Evolutionary conservation across 305 asterid genomes (phyloP).

Genomic region (Ilex paraguariensis): DNA sequence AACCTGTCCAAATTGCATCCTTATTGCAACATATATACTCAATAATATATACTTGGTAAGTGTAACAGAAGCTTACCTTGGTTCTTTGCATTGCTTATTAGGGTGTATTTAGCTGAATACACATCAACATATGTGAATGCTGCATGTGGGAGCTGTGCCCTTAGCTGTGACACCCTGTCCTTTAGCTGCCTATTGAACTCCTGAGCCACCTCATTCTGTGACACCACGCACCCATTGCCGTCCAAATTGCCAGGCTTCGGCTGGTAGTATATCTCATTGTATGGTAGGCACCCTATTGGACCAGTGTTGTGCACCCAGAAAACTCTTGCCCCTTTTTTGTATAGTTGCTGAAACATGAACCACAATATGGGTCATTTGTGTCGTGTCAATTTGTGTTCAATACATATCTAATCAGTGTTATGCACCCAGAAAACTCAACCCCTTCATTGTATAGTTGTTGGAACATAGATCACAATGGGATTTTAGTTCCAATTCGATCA

Average conservation of each 20-base stretch:
- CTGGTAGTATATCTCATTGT: conserved; percentile 4
- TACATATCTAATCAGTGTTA: too few relatives aligned
- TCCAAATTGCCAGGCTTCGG: conserved; percentile 17
- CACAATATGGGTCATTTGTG: too few relatives aligned
- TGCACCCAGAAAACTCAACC: too few relatives aligned
- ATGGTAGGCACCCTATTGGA: conserved; percentile 31
- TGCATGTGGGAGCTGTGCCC: conserved; percentile 13
- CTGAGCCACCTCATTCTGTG: conserved; percentile 10
- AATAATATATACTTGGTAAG: too few relatives aligned
- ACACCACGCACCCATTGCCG: conserved; percentile 10
- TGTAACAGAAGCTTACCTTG: too few relatives aligned
- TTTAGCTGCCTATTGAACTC: conserved; percentile 29
- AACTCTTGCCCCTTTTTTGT: conserved; percentile 23
- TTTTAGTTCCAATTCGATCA: too few relatives aligned
- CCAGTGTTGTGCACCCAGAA: conserved; percentile 38
- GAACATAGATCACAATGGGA: too few relatives aligned
- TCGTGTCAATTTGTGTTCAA: too few relatives aligned
- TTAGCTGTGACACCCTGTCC: conserved; percentile 11
- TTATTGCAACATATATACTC: too few relatives aligned
- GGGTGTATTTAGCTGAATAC: conserved; percentile 21
- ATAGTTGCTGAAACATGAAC: conserved; percentile 17
- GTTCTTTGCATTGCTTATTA: conserved; percentile 18
- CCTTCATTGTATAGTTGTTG: too few relatives aligned
- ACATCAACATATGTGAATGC: conserved; percentile 24
- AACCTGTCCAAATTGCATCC: too few relatives aligned